Percentiles rank a stretch among this genome's conserved stretches.
Conservation (phyloP, 352 stramenopile species). For the Phytophthora sp. region DNA sequence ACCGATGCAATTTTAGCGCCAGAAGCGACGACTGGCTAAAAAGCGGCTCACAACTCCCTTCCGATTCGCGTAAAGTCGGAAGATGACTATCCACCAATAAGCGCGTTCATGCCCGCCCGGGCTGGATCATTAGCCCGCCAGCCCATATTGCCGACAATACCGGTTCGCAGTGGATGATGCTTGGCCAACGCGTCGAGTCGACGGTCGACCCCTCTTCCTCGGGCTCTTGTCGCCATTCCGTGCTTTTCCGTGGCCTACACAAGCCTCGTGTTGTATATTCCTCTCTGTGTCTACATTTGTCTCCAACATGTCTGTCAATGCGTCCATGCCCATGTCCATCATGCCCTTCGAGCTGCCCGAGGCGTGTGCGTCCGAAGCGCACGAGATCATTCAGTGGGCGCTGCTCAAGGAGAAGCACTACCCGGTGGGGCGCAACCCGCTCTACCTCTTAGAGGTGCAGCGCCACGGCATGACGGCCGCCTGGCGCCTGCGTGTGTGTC, state of each 20-base stretch:
- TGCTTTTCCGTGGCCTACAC: constrained; percentile 39
- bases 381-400: constrained; percentile 47
- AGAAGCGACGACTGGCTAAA: constrained; percentile 23
- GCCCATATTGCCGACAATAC: constrained; percentile 30
- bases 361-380: constrained; percentile 21
- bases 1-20: not conserved
- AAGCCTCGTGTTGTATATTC: constrained; percentile 38
- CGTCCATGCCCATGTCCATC: constrained; percentile 15
- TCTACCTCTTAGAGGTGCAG: constrained; percentile 58
- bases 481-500: constrained; percentile 76
- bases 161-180: constrained; percentile 25
- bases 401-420: constrained; percentile 51
- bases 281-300: constrained; percentile 19
- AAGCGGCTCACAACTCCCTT: not conserved
- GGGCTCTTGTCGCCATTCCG: constrained; percentile 37
- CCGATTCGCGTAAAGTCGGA: constrained; percentile 9
- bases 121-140: constrained; percentile 17
- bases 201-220: constrained; percentile 25
- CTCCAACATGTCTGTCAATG: constrained; percentile 11
- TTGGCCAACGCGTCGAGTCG: constrained; percentile 23
- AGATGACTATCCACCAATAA: constrained; percentile 21
- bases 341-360: constrained; percentile 41
- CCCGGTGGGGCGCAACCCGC: constrained; percentile 33
- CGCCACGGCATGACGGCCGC: constrained; percentile 63
- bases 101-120: not conserved